phyloP scores from a whole-genome alignment of 2,329 filamentous ascomycete genomes.

The Emergomyces pasteurianus region DNA sequence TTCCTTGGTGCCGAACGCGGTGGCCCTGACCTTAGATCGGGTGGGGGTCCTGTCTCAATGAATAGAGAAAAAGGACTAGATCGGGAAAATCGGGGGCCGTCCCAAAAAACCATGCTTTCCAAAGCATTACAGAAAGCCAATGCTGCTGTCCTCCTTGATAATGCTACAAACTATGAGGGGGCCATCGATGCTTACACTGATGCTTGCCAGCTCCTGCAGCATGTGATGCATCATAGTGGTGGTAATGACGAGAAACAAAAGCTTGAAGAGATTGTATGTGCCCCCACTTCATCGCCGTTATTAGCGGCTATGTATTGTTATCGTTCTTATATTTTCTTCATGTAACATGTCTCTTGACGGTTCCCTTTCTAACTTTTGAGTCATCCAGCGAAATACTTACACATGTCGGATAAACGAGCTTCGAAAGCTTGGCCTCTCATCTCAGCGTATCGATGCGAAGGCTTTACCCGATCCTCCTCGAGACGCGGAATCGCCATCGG shows the following conservation, averaged over 20 bases:
- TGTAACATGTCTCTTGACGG: not conserved
- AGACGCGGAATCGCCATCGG: conserved; percentile 42
- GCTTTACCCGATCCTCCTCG: conserved; percentile 60
- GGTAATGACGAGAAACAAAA: conserved; percentile 75
- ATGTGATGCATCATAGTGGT: conserved; percentile 76
- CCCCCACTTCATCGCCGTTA: not conserved
- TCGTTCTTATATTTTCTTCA: not conserved
- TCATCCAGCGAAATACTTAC: conserved; percentile 66
- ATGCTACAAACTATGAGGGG: conserved; percentile 86
- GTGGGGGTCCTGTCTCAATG: not conserved
- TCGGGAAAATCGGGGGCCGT: conserved; percentile 39
- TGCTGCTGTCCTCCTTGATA: conserved; percentile 87
- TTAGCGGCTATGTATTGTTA: not conserved
- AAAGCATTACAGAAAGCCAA: conserved; percentile 91
- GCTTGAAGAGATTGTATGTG: conserved; percentile 77
- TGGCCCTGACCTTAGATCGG: not conserved
- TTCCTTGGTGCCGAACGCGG: not conserved
- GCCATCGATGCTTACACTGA: conserved; percentile 84
- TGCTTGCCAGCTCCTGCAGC: conserved; percentile 74
- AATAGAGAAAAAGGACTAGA: conserved; percentile 10
- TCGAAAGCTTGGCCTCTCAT: conserved; percentile 51
- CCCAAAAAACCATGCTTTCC: conserved; percentile 94
- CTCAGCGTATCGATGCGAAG: conserved; percentile 48
- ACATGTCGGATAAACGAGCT: conserved; percentile 81
- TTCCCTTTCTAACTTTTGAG: not conserved